Conservation (phyloP, 352 stramenopile genomes). For the Globisporangium echinulatum region DNA sequence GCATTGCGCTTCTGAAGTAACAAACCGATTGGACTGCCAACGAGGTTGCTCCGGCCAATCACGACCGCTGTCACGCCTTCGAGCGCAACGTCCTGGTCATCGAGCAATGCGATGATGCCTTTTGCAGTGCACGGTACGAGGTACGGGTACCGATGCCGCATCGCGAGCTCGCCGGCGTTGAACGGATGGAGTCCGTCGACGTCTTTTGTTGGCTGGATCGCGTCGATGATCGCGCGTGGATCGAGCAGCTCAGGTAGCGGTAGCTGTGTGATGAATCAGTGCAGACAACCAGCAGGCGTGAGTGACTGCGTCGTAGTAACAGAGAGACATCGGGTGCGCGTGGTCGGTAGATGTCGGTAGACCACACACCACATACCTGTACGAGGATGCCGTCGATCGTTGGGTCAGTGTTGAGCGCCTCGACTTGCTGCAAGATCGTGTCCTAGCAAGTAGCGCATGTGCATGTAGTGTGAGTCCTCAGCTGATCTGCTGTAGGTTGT, state of each 20-base stretch:
- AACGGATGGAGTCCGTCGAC: conserved; percentile 98
- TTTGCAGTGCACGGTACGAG: conserved; percentile 96
- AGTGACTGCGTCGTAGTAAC: not conserved
- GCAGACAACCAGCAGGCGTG: too few species aligned
- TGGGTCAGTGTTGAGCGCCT: conserved; percentile 68
- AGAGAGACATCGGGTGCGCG: not conserved
- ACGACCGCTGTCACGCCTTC: conserved; percentile 95
- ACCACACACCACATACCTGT: conserved; percentile 62
- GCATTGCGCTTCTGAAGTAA: conserved; percentile 95
- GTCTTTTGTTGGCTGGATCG: conserved; percentile 94
- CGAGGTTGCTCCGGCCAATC: conserved; percentile 96
- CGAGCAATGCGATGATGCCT: conserved; percentile 95
- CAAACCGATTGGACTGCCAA: conserved; percentile 95
- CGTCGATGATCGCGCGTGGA: conserved; percentile 89
- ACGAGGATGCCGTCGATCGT: conserved; percentile 82
- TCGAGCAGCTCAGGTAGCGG: conserved; percentile 93
- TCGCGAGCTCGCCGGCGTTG: conserved; percentile 93
- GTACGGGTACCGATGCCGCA: conserved; percentile 80
- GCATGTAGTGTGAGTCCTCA: not conserved
- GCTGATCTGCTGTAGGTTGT: not conserved
- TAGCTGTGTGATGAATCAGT: conserved; percentile 33
- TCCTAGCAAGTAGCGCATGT: conserved; percentile 18
- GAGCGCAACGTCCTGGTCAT: conserved; percentile 82
- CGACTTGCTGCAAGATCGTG: conserved; percentile 55
- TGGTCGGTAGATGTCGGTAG: too few species aligned